phyloP scores from a whole-genome alignment of 2,329 filamentous ascomycete species.

The Colletotrichum zoysiae region DNA sequence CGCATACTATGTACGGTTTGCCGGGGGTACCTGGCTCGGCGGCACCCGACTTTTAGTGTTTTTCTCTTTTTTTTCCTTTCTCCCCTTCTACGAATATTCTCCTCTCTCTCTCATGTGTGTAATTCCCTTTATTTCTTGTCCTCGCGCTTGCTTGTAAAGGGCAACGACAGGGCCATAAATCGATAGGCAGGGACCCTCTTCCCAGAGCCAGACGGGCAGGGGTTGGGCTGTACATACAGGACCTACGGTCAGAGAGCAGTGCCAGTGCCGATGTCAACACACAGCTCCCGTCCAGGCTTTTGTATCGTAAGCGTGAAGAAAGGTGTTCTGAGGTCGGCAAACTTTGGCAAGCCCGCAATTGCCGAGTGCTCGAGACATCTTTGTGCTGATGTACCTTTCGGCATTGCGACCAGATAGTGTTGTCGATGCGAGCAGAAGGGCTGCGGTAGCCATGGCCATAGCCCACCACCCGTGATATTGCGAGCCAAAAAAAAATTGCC shows the following conservation, averaged over 20 bases:
- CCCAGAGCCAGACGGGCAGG: conserved; percentile 3
- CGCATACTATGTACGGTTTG: not conserved
- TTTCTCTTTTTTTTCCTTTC: no score
- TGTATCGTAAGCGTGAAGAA: not conserved
- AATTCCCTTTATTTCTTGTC: not conserved
- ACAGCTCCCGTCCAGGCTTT: conserved; percentile 5
- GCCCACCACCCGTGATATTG: not conserved
- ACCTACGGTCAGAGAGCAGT: conserved; percentile 2
- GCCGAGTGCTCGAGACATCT: conserved; percentile 16
- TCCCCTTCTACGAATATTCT: no score
- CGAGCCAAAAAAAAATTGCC: not conserved
- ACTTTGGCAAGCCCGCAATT: conserved; percentile 23
- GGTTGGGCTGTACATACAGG: not conserved
- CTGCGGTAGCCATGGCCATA: not conserved
- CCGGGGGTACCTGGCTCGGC: not conserved
- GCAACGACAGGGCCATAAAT: conserved; percentile 15
- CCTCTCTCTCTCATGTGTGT: not conserved
- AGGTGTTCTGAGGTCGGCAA: conserved; percentile 5
- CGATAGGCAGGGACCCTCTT: not conserved
- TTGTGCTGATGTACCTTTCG: conserved; percentile 23
- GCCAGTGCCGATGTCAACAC: conserved; percentile 33
- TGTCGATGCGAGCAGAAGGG: conserved; percentile 25
- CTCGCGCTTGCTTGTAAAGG: conserved; percentile 24
- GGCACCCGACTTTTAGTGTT: not conserved
- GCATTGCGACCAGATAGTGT: conserved; percentile 26